Evolutionary conservation across 2,329 filamentous ascomycete species (phyloP).

Genomic region (Seiridium unicorne): DNA sequence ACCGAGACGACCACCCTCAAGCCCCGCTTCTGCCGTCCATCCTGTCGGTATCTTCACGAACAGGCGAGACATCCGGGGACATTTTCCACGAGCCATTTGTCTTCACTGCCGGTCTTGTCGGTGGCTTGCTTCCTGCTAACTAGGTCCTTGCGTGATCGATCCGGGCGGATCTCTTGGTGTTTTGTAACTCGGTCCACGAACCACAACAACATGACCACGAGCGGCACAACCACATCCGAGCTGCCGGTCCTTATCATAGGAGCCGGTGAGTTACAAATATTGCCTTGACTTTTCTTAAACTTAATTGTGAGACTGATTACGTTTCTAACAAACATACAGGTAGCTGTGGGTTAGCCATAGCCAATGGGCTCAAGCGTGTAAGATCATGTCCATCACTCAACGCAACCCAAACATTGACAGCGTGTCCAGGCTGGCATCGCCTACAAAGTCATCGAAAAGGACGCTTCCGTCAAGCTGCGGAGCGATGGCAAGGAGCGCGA

Average conservation of each 20-base stretch:
- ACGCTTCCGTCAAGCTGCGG: conserved; percentile 10
- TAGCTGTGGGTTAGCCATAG: conserved; percentile 20
- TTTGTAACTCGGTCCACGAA: background rate
- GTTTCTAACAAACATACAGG: conserved; percentile 12
- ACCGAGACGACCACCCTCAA: background rate
- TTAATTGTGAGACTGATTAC: background rate
- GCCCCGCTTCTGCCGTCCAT: background rate
- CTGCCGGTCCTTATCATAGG: conserved; percentile 25
- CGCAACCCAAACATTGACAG: background rate
- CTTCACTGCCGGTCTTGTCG: no score
- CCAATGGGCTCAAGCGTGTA: conserved; percentile 21
- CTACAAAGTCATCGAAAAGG: conserved; percentile 21
- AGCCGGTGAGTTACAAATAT: conserved; percentile 14
- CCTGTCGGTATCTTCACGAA: background rate
- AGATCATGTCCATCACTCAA: background rate
- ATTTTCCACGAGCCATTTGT: no score
- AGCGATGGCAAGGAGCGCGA: conserved; percentile 15
- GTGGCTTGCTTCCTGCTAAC: no score
- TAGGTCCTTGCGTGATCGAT: no score
- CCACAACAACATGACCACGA: conserved; percentile 10
- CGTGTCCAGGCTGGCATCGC: conserved; percentile 18
- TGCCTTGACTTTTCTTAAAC: background rate
- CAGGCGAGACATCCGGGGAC: background rate
- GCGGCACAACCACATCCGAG: background rate
- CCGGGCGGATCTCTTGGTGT: no score